Base-by-base conservation (phyloP, 768 basidiomycete species). In the Podaxis carcinomalis region DNA sequence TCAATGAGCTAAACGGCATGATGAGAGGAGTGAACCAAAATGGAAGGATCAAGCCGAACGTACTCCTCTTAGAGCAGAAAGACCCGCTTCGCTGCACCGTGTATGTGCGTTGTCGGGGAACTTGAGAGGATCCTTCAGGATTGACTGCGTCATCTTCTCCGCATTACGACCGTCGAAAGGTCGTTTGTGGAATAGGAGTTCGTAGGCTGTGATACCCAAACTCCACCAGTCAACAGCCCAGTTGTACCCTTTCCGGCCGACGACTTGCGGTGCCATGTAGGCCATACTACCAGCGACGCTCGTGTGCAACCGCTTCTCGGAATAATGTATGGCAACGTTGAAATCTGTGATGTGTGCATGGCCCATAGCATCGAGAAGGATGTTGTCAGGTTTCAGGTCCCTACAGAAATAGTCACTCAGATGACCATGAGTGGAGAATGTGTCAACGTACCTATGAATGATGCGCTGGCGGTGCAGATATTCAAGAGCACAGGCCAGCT, bases 191-290 rank as follows among this genome's bases (percentile, higher is more conserved):
- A 90, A 92, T 32, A 95, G 74, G n/a, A 97, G 83, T 68, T 98
- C 95, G 74, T 90, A 96, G 61, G 87, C 89, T 27, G 90, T 90
- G 59, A 97, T 80, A 32, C 95, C 95, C 19, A 98, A 80, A 69
- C 92, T 94, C 95, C 95, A 98, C 90, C 93, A 97, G 71, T 98
- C 95, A 53, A 93, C 84, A 52, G 87, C 87, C 83, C 92, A 95
- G 3, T 90, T 90, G 73, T 99, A 99, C 14, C 97, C 97, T 68
- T 87, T 89, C 69, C 91, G 88, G 55, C 84, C 85, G 47, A 98
- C 81, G n/a, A 99, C 90, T 73, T 99, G 94, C 0, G 96, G 95
- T 9, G 95, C 95, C 97, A 99, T 99, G 76, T 99, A 99, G 0
- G 97, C 96, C 93, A 99, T 95, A 69, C 92, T 95, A 3, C 97